Evolutionary conservation across 23 red algal genomes (phyloP).

Genomic region (Cyanidioschyzon merolae): DNA sequence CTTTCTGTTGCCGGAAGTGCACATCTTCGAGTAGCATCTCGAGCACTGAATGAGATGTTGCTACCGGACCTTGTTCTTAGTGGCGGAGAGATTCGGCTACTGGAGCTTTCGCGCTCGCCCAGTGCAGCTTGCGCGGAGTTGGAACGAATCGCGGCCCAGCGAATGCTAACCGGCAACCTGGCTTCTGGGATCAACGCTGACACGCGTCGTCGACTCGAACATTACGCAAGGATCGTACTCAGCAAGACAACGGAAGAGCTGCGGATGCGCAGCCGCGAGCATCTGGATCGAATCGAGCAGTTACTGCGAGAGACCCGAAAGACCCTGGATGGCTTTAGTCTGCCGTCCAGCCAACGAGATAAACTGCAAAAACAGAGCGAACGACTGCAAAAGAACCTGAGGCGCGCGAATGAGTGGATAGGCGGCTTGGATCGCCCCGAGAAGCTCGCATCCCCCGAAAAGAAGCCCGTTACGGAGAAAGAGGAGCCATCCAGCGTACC

Average conservation of each 20-base stretch:
- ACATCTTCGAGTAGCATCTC: neutral
- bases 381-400: neutral
- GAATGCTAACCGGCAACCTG: neutral
- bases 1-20: slow-evolving; percentile 1
- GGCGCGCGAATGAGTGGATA: neutral
- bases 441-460: neutral
- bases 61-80: neutral
- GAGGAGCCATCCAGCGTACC: too few species aligned
- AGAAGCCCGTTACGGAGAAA: too few species aligned
- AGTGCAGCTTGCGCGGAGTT: neutral
- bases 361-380: neutral
- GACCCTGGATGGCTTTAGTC: neutral
- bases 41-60: neutral
- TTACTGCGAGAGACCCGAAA: neutral
- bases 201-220: neutral
- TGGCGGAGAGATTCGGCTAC: neutral
- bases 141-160: slow-evolving; percentile 1
- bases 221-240: neutral
- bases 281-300: neutral
- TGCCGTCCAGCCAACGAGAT: neutral
- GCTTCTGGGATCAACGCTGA: neutral
- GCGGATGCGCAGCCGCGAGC: neutral
- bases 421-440: neutral
- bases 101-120: slow-evolving; percentile 1
- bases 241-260: slow-evolving; percentile 16